Conservation (phyloP, 2,329 filamentous ascomycete genomes). For the Exserohilum turcica region DNA sequence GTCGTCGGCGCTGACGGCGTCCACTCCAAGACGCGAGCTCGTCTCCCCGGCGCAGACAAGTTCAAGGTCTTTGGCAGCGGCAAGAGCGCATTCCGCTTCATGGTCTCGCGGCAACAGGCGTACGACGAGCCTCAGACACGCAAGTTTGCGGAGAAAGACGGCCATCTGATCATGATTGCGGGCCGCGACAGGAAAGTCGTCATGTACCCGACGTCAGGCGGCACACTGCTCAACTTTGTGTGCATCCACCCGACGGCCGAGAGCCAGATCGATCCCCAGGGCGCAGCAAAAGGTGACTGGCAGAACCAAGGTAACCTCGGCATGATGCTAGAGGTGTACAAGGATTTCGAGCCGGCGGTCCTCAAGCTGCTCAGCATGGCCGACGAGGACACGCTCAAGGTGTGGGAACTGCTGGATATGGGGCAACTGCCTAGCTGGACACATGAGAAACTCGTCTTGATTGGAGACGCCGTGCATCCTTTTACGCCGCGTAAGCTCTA, state of each 20-base stretch:
- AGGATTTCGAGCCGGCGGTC: slow-evolving; percentile 45
- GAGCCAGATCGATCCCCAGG: slow-evolving; percentile 24
- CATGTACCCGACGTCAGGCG: slow-evolving; percentile 55
- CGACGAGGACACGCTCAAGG: slow-evolving; percentile 44
- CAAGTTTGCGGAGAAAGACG: slow-evolving; percentile 46
- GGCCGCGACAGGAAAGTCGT: slow-evolving; percentile 53
- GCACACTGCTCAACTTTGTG: slow-evolving; percentile 55
- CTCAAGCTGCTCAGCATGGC: slow-evolving; percentile 48
- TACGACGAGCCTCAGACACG: slow-evolving; percentile 49
- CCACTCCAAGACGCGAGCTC: slow-evolving; percentile 44
- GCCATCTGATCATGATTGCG: slow-evolving; percentile 54
- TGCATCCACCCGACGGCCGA: slow-evolving; percentile 49
- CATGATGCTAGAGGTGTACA: slow-evolving; percentile 50
- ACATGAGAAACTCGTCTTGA: slow-evolving; percentile 59
- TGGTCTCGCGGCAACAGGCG: slow-evolving; percentile 55
- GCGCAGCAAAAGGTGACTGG: slow-evolving; percentile 36
- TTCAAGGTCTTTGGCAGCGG: slow-evolving; percentile 54
- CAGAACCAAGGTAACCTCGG: slow-evolving; percentile 45
- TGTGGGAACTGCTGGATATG: slow-evolving; percentile 60
- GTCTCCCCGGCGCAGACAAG: slow-evolving; percentile 33
- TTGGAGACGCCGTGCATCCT: slow-evolving; percentile 72
- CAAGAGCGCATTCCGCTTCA: slow-evolving; percentile 63
- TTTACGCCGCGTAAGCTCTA: slow-evolving; percentile 66
- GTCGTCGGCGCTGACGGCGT: slow-evolving; percentile 63
- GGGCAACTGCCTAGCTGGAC: slow-evolving; percentile 61